These are phyloP conservation scores for Iris pallida DNA, from an alignment of 116 monocot species.

Conservation along the genomic window DNA sequence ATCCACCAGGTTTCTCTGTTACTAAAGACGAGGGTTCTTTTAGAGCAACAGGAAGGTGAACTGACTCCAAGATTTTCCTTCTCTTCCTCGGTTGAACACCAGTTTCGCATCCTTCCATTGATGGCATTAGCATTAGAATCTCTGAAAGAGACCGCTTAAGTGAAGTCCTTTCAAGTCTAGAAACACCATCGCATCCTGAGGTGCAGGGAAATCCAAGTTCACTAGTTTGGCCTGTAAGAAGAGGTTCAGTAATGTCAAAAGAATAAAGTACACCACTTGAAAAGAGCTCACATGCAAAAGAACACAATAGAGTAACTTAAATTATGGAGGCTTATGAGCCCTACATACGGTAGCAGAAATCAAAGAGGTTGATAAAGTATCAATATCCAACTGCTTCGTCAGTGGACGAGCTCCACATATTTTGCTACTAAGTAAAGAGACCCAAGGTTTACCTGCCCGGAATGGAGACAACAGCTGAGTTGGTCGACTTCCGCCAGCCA, in stretches of 20 bases:
- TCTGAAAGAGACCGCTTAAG: conserved; percentile 69
- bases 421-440: conserved; percentile 11
- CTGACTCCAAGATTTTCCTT: conserved; percentile 48
- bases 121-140: conserved; percentile 47
- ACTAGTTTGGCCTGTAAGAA: conserved; percentile 34
- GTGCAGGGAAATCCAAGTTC: conserved; percentile 15
- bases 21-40: conserved; percentile 18
- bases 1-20: conserved; percentile 25
- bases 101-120: conserved; percentile 36
- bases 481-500: conserved; percentile 22
- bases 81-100: conserved; percentile 31
- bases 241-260: conserved; percentile 6
- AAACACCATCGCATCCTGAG: conserved; percentile 16
- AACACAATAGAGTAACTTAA: conserved; percentile 1
- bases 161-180: conserved; percentile 28
- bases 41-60: conserved; percentile 2
- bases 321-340: not conserved
- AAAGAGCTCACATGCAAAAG: not conserved
- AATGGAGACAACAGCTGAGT: conserved; percentile 31
- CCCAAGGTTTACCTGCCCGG: conserved; percentile 16
- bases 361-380: conserved; percentile 14
- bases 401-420: conserved; percentile 23
- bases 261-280: not conserved
- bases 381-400: conserved; percentile 19
- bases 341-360: conserved; percentile 23